Evolutionary conservation across 306 rosid genomes (phyloP), one percentile per base, ranked within the genome.

Genomic region (Begonia fuchsioides): DNA sequence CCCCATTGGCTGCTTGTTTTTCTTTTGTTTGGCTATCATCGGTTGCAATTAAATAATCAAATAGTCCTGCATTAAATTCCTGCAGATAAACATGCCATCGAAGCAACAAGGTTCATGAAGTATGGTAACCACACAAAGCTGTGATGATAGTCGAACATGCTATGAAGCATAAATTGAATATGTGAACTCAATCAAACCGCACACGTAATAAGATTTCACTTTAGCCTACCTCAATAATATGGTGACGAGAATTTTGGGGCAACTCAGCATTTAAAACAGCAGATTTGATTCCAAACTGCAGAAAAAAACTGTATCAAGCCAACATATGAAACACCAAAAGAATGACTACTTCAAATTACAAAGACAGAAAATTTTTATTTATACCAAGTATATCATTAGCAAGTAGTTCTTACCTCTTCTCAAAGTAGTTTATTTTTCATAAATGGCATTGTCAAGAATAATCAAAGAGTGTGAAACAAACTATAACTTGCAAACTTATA

Each of bases 21-120:
- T 76, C 87, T 53, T 75, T 81, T 51, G 80, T 56, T 67, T 85
- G 78, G 57, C 79, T 73, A 66, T 65, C 69, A 69, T 90, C 98
- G 38, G 95, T 71, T 43, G 95, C 98, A 74, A 85, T 81, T 48
- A 90, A 69, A 71, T 81, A 90, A 79, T 90, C 98, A 53, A 90
- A 90, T 45, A 90, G 93, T 55, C 98, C 95, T 7, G 95, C 98
- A 64, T 85, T 90, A 83, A 90, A 90, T 69, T 84, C 98, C 98
- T 90, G 84, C 67, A 51, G 49, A 74, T 12, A 54, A 51, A 46
- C 35, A 12, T 14, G n/a, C 26, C 6, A 12, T n/a, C 15, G 4
- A 39, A 51, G 43, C 11, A 10, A 8, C 1, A 10, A 46, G 44
- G 35, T 26, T 26, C 8, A 26, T 26, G 35, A 26, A 26, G 35